Evolutionary conservation across 176 grass and related monocot species (phyloP).

Genomic region (Ensete ventricosum): DNA sequence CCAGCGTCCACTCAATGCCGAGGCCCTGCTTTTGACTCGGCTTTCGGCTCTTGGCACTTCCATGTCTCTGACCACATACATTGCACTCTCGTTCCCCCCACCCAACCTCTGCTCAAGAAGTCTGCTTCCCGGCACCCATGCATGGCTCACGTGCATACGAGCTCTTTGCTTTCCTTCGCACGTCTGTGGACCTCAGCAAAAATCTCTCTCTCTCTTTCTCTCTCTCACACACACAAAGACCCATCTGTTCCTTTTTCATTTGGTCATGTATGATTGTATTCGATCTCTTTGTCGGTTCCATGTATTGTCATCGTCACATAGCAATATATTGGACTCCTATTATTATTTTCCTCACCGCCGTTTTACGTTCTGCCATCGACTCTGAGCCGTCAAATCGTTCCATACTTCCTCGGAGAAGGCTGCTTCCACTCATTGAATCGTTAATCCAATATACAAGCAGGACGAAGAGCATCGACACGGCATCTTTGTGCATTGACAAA

Average conservation of each 20-base stretch:
- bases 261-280: neutral
- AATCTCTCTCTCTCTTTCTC: neutral
- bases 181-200: neutral
- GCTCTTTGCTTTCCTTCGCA: neutral
- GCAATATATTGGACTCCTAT: neutral
- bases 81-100: neutral
- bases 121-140: neutral
- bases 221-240: neutral
- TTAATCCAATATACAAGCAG: too few species aligned
- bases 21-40: neutral
- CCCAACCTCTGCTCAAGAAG: neutral
- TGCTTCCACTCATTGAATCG: too few species aligned
- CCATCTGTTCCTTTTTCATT: neutral
- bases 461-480: too few species aligned
- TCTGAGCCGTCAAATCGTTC: too few species aligned
- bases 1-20: neutral
- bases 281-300: neutral
- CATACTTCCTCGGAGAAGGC: too few species aligned
- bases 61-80: conserved; percentile 1
- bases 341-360: too few species aligned
- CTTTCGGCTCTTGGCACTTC: neutral
- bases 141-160: neutral
- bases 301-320: neutral
- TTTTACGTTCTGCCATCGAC: too few species aligned
- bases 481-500: too few species aligned